Evolutionary conservation across 1,139 yeast species (phyloP).

Genomic region (Ashbya aceris): DNA sequence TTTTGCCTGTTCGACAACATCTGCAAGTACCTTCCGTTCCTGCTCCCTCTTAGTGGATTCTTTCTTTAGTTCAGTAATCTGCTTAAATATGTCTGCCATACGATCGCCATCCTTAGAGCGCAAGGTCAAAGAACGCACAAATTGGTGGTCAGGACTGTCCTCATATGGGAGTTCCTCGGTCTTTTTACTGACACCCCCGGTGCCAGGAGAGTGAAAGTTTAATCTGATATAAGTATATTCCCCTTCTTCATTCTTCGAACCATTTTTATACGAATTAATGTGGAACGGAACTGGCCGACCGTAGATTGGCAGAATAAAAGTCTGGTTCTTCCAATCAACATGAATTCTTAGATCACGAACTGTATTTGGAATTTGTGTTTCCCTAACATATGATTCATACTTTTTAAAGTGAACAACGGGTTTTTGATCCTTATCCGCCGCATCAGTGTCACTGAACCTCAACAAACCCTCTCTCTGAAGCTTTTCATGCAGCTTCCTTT

Average conservation of each 20-base stretch:
- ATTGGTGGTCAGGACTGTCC: slow-evolving; percentile 75
- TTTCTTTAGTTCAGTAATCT: slow-evolving; percentile 86
- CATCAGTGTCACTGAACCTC: slow-evolving; percentile 68
- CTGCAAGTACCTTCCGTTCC: slow-evolving; percentile 87
- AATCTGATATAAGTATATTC: slow-evolving; percentile 84
- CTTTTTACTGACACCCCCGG: slow-evolving; percentile 59
- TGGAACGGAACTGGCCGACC: slow-evolving; percentile 99
- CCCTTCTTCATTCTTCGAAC: slow-evolving; percentile 93
- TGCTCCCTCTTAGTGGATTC: slow-evolving; percentile 85
- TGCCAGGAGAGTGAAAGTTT: slow-evolving; percentile 91
- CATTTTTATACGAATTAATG: slow-evolving; percentile 86
- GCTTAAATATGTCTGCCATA: slow-evolving; percentile 83
- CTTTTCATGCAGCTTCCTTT: slow-evolving; percentile 71
- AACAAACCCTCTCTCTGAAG: slow-evolving; percentile 79
- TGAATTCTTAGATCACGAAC: slow-evolving; percentile 80
- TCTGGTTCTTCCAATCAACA: slow-evolving; percentile 80
- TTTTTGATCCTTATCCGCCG: slow-evolving; percentile 53
- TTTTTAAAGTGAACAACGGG: slow-evolving; percentile 69
- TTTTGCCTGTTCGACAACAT: slow-evolving; percentile 87
- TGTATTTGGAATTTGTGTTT: slow-evolving; percentile 76
- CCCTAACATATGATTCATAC: slow-evolving; percentile 90
- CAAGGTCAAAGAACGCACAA: slow-evolving; percentile 73
- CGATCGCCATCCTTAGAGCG: slow-evolving; percentile 88
- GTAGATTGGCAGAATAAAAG: slow-evolving; percentile 80
- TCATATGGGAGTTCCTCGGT: slow-evolving; percentile 84